Evolutionary conservation across 352 stramenopile species (phyloP).

Genomic region (Globisporangium emineosum): DNA sequence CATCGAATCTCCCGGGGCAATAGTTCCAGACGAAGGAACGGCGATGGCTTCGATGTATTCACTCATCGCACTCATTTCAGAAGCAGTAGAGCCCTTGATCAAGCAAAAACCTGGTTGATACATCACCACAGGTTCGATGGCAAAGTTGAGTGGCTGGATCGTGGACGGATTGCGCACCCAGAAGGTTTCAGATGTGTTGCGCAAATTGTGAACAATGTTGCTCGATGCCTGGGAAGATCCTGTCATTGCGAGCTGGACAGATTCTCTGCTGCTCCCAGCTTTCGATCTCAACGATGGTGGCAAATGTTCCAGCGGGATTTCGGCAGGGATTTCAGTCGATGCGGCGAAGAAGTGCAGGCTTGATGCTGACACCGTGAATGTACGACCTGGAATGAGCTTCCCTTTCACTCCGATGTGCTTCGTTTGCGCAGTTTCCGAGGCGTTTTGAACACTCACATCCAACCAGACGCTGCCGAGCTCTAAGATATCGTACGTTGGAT

Average conservation of each 20-base stretch:
- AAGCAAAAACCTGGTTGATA: constrained; percentile 61
- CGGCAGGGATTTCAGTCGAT: constrained; percentile 46
- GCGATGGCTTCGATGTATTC: constrained; percentile 76
- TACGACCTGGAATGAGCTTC: constrained; percentile 74
- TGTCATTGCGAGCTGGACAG: constrained; percentile 22
- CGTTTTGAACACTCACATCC: constrained; percentile 64
- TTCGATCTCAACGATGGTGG: constrained; percentile 46
- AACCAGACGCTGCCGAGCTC: constrained; percentile 63
- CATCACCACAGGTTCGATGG: constrained; percentile 66
- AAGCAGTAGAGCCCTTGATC: constrained; percentile 47
- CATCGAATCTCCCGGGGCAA: constrained; percentile 65
- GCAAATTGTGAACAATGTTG: constrained; percentile 57
- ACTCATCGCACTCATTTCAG: constrained; percentile 71
- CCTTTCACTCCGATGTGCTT: constrained; percentile 73
- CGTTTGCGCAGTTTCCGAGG: constrained; percentile 56
- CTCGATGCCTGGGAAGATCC: constrained; percentile 20
- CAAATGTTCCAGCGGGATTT: constrained; percentile 45
- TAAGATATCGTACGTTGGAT: constrained; percentile 44
- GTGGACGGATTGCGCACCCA: constrained; percentile 79
- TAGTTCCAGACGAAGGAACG: constrained; percentile 65
- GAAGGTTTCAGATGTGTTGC: constrained; percentile 70
- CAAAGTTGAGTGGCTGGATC: constrained; percentile 64
- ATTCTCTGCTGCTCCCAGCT: constrained; percentile 30
- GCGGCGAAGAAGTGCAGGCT: constrained; percentile 79
- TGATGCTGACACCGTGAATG: constrained; percentile 76